phyloP scores from a whole-genome alignment of 2,329 filamentous ascomycete species.

The Aspergillus chevalieri region DNA sequence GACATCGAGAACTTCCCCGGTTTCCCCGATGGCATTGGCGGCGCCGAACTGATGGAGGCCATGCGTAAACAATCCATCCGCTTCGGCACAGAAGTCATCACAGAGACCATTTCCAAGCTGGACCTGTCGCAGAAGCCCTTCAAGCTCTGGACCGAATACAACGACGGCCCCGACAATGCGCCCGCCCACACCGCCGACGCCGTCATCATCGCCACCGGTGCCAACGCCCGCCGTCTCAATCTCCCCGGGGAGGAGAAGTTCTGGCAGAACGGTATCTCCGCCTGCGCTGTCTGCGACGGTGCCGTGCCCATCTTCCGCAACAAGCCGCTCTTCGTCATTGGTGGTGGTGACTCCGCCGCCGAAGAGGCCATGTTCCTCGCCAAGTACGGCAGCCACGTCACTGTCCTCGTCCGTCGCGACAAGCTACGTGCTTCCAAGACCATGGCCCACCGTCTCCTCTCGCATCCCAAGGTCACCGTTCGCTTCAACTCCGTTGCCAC shows the following conservation, averaged over 20 bases:
- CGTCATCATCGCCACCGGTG: conserved; percentile 90
- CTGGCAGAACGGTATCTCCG: conserved; percentile 95
- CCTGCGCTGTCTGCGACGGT: conserved; percentile 95
- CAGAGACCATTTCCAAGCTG: conserved; percentile 83
- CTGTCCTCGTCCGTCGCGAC: conserved; percentile 83
- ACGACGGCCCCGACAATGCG: conserved; percentile 62
- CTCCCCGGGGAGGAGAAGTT: conserved; percentile 87
- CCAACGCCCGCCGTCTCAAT: conserved; percentile 76
- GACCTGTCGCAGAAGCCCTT: conserved; percentile 82
- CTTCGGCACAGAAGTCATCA: conserved; percentile 89
- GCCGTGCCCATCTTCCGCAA: conserved; percentile 96
- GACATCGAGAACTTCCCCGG: conserved; percentile 98
- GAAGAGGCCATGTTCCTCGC: conserved; percentile 97
- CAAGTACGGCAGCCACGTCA: conserved; percentile 94
- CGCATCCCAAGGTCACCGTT: conserved; percentile 85
- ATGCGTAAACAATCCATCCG: conserved; percentile 88
- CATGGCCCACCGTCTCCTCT: conserved; percentile 79
- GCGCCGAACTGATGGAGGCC: conserved; percentile 83
- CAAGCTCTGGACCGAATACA: conserved; percentile 88
- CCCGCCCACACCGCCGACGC: conserved; percentile 79
- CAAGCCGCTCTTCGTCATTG: conserved; percentile 91
- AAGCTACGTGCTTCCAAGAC: conserved; percentile 81
- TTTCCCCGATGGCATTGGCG: conserved; percentile 84
- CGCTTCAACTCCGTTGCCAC: conserved; percentile 74
- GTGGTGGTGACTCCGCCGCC: conserved; percentile 91